Evolutionary conservation across 2,329 filamentous ascomycete genomes (phyloP), one percentile per base, ranked within the genome.

Genomic region (Arthroderma sp.): DNA sequence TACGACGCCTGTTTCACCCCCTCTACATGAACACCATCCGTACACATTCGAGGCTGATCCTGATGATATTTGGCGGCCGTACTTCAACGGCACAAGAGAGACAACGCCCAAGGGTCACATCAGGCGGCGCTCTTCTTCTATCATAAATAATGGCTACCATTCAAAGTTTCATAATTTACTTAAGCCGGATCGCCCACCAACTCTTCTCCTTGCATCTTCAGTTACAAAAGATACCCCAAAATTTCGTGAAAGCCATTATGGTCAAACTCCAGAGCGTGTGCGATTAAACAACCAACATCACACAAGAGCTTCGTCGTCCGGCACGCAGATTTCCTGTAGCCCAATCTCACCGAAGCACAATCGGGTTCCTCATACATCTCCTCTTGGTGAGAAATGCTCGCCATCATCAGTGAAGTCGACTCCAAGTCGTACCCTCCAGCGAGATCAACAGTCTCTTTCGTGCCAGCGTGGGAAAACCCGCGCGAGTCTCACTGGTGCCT

Each of bases 171-270:
- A 65, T 40, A 66, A 74, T 38, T 54, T 66, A 27, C 66, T 69
- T 32, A 62, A 68, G 44, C 54, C 60, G 10, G 63, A 64, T 50
- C 58, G 66, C 48, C 58, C 61, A 39, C 72, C 73, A 32, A 72
- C 69, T 37, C 61, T 76, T 36, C 54, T 75, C 36, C 60, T 72
- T 41, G 70, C 70, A 36, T 59, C 63, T 5, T 59, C 60, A 7
- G 52, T 68, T 33, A 56, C 52, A 4, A 51, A 48, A 54, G 52
- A 36, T 47, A 54, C 33, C 42, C 48, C 30, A 51, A 60, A 40
- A 34, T 22, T 22, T 22, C 15, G 15, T 22, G 15, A 22, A 22
- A 22, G 15, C 15, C 15, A 22, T 22, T 22, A 22, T 22, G 15
- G 15, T 22, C 15, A 22, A 22, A 22, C 15, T 3, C 15, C 15